phyloP scores from a whole-genome alignment of 2,329 filamentous ascomycete genomes.

The Aspergillus texensis region DNA sequence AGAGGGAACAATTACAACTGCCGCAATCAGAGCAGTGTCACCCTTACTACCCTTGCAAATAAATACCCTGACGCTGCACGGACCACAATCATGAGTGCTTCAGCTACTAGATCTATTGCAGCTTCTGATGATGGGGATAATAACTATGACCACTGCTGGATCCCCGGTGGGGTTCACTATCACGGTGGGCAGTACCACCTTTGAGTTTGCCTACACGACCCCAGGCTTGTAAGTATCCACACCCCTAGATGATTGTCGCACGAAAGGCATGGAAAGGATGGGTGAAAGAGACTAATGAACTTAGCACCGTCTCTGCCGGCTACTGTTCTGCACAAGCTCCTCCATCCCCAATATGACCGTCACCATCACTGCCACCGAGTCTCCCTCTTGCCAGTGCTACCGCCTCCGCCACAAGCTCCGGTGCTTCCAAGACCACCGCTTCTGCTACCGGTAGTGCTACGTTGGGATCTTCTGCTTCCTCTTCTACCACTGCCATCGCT shows the following conservation, averaged over 20 bases:
- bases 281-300: background rate
- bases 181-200: background rate
- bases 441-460: background rate
- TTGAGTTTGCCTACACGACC: background rate
- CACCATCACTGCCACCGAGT: background rate
- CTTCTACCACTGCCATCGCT: background rate
- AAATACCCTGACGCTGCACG: background rate
- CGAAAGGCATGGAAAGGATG: rapidly evolving
- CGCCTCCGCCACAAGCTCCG: background rate
- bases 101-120: background rate
- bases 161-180: background rate
- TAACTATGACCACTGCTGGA: background rate
- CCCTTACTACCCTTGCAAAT: background rate
- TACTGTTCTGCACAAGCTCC: background rate
- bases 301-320: background rate
- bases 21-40: background rate
- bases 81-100: background rate
- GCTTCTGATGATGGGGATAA: background rate
- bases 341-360: background rate
- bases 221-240: background rate
- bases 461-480: background rate
- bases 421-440: background rate
- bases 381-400: background rate
- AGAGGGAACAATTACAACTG: background rate
- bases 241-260: background rate